These are phyloP conservation scores for Arabidopsis lyrata DNA, from an alignment of 441 rosid genomes.

Conservation along the genomic window DNA sequence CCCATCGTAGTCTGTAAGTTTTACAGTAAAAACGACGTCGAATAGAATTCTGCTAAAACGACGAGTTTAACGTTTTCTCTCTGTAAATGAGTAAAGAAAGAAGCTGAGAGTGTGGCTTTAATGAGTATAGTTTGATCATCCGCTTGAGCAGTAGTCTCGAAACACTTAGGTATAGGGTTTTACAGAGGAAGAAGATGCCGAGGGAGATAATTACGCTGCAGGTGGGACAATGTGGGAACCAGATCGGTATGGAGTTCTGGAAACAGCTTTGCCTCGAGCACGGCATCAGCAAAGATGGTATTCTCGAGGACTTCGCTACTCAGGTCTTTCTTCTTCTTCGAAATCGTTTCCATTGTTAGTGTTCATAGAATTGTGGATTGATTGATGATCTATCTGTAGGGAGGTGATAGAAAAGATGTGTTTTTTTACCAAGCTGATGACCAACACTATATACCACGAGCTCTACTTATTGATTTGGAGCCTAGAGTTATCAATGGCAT, in stretches of 20 bases:
- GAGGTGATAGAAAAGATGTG: slow-evolving; percentile 98
- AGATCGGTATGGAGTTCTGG: slow-evolving; percentile 99
- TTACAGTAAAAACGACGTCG: too few relatives aligned
- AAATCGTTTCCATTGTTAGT: neutral
- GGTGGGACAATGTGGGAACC: slow-evolving; percentile 99
- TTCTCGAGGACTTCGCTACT: slow-evolving; percentile 98
- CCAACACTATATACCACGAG: slow-evolving; percentile 96
- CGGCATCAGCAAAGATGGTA: slow-evolving; percentile 97
- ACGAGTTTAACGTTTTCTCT: too few relatives aligned
- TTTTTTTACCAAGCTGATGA: slow-evolving; percentile 99
- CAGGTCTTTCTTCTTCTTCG: slow-evolving; percentile 57
- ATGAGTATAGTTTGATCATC: too few relatives aligned
- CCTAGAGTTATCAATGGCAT: slow-evolving; percentile 98
- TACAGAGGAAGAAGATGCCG: slow-evolving; percentile 51
- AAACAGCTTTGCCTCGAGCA: slow-evolving; percentile 99
- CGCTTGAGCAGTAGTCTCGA: too few relatives aligned
- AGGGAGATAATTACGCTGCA: slow-evolving; percentile 96
- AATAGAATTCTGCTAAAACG: too few relatives aligned
- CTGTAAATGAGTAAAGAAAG: too few relatives aligned
- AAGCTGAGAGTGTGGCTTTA: too few relatives aligned
- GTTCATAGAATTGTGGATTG: too few relatives aligned
- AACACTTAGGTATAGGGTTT: too few relatives aligned
- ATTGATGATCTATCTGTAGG: too few relatives aligned
- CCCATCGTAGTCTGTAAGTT: too few relatives aligned
- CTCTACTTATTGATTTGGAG: slow-evolving; percentile 93